A percentile compares a stretch with the other conserved stretches of the same genome.
These are phyloP conservation scores for Talaromyces islandicus DNA, from an alignment of 2,329 filamentous ascomycete species.

Conservation along the genomic window DNA sequence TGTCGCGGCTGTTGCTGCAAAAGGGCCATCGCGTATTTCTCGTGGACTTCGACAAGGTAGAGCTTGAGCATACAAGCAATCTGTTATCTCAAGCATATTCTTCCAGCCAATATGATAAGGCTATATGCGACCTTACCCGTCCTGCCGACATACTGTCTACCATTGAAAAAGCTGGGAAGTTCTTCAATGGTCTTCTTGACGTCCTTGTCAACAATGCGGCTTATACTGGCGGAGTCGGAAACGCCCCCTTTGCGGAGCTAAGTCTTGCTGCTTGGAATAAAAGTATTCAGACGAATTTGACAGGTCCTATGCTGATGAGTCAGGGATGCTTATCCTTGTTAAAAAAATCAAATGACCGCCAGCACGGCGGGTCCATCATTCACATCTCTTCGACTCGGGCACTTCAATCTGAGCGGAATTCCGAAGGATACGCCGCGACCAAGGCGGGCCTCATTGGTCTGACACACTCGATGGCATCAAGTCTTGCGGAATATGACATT, in stretches of 20 bases:
- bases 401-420: constrained; percentile 9
- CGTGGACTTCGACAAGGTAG: constrained; percentile 6
- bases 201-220: constrained; percentile 10
- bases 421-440: constrained; percentile 7
- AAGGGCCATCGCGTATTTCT: constrained; percentile 7
- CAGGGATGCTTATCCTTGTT: constrained; percentile 4
- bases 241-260: constrained; percentile 1
- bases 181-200: constrained; percentile 5
- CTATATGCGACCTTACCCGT: constrained; percentile 3
- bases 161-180: constrained; percentile 1
- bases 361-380: constrained; percentile 5
- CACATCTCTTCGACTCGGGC: constrained; percentile 10
- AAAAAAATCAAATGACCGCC: neutral
- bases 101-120: neutral
- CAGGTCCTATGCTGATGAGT: constrained; percentile 10
- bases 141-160: neutral
- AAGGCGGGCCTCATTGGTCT: constrained; percentile 8
- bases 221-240: constrained; percentile 2
- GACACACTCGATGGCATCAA: constrained; percentile 9
- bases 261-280: constrained; percentile 8
- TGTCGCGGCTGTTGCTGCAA: constrained; percentile 7
- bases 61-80: constrained; percentile 4
- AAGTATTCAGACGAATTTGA: constrained; percentile 9
- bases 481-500: constrained; percentile 3
- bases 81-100: neutral